Conservation (phyloP, 2,329 filamentous ascomycete genomes). For the Fusarium papillatum region DNA sequence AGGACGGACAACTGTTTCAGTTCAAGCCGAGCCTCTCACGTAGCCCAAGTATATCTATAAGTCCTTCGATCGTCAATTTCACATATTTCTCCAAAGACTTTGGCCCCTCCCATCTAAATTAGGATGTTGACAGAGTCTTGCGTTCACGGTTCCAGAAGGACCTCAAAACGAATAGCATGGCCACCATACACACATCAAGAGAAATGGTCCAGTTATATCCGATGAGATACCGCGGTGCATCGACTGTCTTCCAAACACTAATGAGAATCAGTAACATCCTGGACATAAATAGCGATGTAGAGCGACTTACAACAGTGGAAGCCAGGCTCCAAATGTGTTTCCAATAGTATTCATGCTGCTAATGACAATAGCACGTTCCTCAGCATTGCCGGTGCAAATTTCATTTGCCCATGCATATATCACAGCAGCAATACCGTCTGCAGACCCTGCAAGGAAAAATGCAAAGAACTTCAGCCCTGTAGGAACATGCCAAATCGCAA, state of each 20-base stretch:
- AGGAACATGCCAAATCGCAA: conserved; percentile 52
- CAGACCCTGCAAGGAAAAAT: conserved; percentile 50
- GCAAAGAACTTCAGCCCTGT: conserved; percentile 51
- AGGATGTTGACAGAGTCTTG: neutral
- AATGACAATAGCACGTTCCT: neutral
- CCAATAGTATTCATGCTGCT: conserved; percentile 1
- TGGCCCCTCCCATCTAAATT: neutral
- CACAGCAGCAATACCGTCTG: conserved; percentile 43
- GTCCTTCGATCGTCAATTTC: neutral
- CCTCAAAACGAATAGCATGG: conserved; percentile 34
- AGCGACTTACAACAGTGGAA: neutral
- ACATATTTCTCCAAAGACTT: neutral
- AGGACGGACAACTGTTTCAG: neutral
- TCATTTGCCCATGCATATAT: conserved; percentile 63
- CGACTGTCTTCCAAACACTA: conserved; percentile 47
- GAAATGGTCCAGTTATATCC: conserved; percentile 51
- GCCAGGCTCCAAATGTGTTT: neutral
- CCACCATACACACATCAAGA: conserved; percentile 40
- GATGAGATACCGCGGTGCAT: conserved; percentile 54
- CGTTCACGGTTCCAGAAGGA: conserved; percentile 14
- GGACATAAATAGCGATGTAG: neutral
- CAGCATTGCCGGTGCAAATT: conserved; percentile 58
- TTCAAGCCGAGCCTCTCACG: neutral
- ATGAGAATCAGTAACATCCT: neutral
- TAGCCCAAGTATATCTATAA: neutral